Evolutionary conservation across 2,329 filamentous ascomycete species (phyloP), one percentile per base, ranked within the genome.

Genomic region (Colletotrichum camelliae): DNA sequence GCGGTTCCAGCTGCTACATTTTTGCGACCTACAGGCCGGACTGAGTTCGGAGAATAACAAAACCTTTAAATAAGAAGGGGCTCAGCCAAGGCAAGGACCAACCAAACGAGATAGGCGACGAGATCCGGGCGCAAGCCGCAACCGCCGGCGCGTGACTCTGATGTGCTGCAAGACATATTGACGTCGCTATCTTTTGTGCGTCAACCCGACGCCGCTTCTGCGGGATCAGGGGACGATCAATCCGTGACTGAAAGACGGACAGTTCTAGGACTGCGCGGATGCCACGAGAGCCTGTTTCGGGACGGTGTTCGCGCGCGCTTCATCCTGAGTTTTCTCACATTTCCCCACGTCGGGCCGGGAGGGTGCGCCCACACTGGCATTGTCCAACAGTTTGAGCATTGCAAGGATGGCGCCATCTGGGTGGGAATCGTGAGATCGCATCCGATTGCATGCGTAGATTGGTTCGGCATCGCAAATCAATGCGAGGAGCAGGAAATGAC

Each of bases 41-140:
- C 16, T 15, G 27, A 68, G 21, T 24, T 29, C 29, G 52, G 67
- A 31, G 52, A 60, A 67, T 39, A 71, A 35, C 7, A 7, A n/a
- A 13, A 10, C 10, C 18, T 35, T 66, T 24, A 31, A 35, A 64
- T 66, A 24, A 33, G 52, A 43, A 37, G 57, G n/a, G 31, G n/a
- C 29, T 70, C 71, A 70, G 67, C 43, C 27, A 60, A 29, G 52
- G n/a, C 33, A 18, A 74, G 16, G n/a, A 64, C 52, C 55, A 64
- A 75, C 62, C 39, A 37, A 57, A 57, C 31, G 18, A 72, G 73
- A 75, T 67, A 64, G 57, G 69, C 35, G 73, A 72, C 33, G 62
- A 72, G 55, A 67, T 72, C 62, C 39, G 62, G 73, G 73, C 62
- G 72, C 61, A 72, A 60, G 72, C 68, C 72, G 61, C 68, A 67